phyloP scores from a whole-genome alignment of 257 asterid genomes.

The Solanum verrucosum region DNA sequence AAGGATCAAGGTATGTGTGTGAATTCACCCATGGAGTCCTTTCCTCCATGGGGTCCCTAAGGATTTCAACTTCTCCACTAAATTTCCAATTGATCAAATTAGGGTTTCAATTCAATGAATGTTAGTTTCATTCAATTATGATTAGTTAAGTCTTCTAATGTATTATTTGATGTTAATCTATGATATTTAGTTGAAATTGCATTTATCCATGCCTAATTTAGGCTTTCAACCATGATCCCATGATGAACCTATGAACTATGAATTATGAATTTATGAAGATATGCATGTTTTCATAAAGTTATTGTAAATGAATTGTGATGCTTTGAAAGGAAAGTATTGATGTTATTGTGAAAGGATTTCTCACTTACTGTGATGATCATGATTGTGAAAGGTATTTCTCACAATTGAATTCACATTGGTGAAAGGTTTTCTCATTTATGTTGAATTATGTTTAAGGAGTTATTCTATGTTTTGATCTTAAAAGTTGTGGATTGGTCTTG shows the following conservation, averaged over 20 bases:
- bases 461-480: no score
- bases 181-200: not conserved
- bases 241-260: not conserved
- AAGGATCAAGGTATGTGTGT: not conserved
- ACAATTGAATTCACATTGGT: no score
- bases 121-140: not conserved
- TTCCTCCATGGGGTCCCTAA: not conserved
- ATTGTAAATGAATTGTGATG: not conserved
- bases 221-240: not conserved
- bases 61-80: not conserved
- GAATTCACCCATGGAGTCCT: not conserved
- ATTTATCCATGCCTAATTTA: not conserved
- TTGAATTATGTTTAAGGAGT: no score
- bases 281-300: not conserved
- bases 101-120: not conserved
- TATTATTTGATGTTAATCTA: not conserved
- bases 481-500: no score
- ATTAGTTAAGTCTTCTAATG: not conserved
- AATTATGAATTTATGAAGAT: no score
- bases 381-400: not conserved
- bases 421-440: no score
- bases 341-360: not conserved
- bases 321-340: not conserved
- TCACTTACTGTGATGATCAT: not conserved
- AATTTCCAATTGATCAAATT: not conserved